Base-by-base conservation (phyloP, 768 basidiomycete species). In the Trichaptum fuscoviolaceum region DNA sequence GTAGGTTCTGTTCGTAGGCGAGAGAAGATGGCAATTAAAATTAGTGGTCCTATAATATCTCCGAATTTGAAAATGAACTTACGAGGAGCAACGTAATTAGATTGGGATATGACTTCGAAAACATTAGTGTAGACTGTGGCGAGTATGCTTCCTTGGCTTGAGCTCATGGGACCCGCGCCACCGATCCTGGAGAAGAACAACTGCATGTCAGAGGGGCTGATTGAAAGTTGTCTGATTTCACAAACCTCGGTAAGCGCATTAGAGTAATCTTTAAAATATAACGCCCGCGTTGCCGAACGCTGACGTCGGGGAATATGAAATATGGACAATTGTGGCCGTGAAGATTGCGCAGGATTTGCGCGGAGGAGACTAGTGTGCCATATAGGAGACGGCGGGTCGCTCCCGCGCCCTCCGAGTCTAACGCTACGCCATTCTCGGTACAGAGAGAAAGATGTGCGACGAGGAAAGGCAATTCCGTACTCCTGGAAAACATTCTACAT, bases 301-400 rank as follows among this genome's bases (percentile, higher is more conserved):
- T 93, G 71, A 93, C 92, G 76, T 97, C 95, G 7, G 95, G 89
- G 72, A 96, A 97, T 64, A 95, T 77, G 72, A 97, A 95, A 76
- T 91, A 95, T 59, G 92, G 80, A n/a, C 94, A 91, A 71, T 83
- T 81, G 63, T 89, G 87, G 66, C 92, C 92, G 74, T 91, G 87
- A 52, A 91, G 82, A 75, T 96, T 92, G 68, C 90, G 86, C 71
- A 95, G 79, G 63, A 88, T 84, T 60, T 95, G 88, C 6, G 93
- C 85, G 0, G 91, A 89, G 18, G 94, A 88, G 27, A 96, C 92
- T 30, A 96, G 80, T 68, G 89, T 92, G 61, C 95, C 95, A 73
- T 95, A 93, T 30, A 96, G 80, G 69, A 92, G 79, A 52, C 87
- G 83, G 63, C 84, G 83, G 27, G 85, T 75, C 63, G 81, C 74